Percentiles rank a stretch among this genome's conserved stretches.
Evolutionary conservation across 2,329 filamentous ascomycete genomes (phyloP).

Genomic region (Zasmidium citrigriseum): DNA sequence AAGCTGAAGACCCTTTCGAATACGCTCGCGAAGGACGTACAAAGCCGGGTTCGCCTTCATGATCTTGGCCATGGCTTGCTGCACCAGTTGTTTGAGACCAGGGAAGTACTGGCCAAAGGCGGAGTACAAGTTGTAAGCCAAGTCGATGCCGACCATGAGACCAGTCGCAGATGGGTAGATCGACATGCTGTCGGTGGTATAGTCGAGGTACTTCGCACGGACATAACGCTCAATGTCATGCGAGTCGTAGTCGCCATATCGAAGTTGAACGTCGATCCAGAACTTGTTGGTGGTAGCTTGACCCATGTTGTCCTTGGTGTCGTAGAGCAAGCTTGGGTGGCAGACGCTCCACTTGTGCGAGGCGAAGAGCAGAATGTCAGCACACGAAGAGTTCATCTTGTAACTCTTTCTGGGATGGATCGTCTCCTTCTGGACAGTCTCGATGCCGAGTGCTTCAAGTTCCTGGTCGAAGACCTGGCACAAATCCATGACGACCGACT

Average conservation of each 20-base stretch:
- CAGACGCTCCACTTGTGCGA: conserved; percentile 99
- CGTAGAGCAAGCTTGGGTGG: conserved; percentile 85
- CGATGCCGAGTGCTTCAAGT: conserved; percentile 90
- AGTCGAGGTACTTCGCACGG: conserved; percentile 96
- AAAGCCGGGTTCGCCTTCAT: conserved; percentile 99
- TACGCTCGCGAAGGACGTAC: conserved; percentile 95
- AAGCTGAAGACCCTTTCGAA: conserved; percentile 94
- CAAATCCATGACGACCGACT: conserved; percentile 97
- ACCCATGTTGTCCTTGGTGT: conserved; percentile 94
- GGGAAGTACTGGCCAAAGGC: conserved; percentile 99
- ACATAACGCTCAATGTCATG: conserved; percentile 99
- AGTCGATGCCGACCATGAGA: conserved; percentile 95
- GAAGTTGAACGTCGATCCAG: conserved; percentile 95
- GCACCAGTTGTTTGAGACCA: conserved; percentile 88
- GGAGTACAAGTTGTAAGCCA: conserved; percentile 97
- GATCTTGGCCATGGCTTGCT: conserved; percentile 99
- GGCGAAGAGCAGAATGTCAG: conserved; percentile 93
- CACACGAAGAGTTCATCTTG: conserved; percentile 99
- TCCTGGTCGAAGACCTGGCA: conserved; percentile 99
- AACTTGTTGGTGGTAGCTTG: conserved; percentile 97
- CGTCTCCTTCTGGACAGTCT: conserved; percentile 97
- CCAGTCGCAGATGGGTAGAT: conserved; percentile 97
- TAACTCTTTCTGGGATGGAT: conserved; percentile 99
- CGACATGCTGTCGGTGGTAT: conserved; percentile 97
- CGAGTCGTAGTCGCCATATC: conserved; percentile 97